Base-by-base conservation (phyloP, 2,329 filamentous ascomycete genomes). In the Trichoderma arundinaceum region DNA sequence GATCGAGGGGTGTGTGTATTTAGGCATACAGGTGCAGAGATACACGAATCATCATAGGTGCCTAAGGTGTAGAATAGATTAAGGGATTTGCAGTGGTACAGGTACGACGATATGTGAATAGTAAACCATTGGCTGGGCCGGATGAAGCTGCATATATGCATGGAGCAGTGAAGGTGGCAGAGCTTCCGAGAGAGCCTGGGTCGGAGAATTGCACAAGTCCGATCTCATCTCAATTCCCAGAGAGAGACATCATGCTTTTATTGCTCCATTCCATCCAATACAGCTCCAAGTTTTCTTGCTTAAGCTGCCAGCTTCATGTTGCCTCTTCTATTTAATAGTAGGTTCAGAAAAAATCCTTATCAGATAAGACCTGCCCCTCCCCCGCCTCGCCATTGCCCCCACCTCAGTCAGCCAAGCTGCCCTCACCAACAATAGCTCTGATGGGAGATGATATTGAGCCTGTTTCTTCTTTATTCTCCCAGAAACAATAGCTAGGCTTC, bases 351-450 rank as follows among this genome's bases (percentile, higher is more conserved):
- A 57, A 52, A 38, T 44, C 19, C 54, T 65, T 65, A 65, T 59
- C 62, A 52, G 53, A 65, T 65, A 58, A 65, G 53, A 33, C 17
- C 4, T 58, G 62, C 62, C 54, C 53, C 62, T 59, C 62, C 62
- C 62, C 62, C 62, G 53, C 62, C 38, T 59, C 62, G 8, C 13
- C 51, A 15, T 41, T 5, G 7, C 35, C 53, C 62, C 62, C 52
- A 51, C 53, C 46, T 28, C 48, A 33, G 33, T 33, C 4, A 22
- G 22, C 22, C 22, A 41, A 62, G 7, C 35, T 19, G 38, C 38
- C 41, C 28, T 41, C 43, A 12, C 3, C 19, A 57, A 48, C 15
- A 38, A 46, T 43, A 22, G 59, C 46, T 15, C 17, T 39, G 35
- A 12, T 22, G 17, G 12, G 3, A 28, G 2, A 28, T 28, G 22